Evolutionary conservation across 2,329 filamentous ascomycete species (phyloP), one percentile per base, ranked within the genome.

Genomic region (Seiridium cupressi): DNA sequence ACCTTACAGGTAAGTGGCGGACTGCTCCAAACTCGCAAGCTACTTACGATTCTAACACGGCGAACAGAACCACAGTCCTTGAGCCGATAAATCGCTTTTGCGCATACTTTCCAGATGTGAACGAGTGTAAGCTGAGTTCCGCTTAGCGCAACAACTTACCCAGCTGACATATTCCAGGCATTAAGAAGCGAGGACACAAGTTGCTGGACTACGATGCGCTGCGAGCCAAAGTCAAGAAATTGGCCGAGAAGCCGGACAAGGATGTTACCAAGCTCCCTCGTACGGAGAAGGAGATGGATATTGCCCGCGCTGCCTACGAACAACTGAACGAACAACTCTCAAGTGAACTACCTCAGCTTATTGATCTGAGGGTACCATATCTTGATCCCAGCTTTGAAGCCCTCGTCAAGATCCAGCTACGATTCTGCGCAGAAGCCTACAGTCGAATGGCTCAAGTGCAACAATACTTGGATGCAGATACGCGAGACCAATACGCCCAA

Each of bases 141-240:
- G 1, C 8, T 31, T 38, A 26, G 11, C 42, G 55, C 44, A 31
- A 3, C n/a, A 11, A 5, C 31, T 13, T 32, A 32, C 47, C 4
- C 10, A 36, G n/a, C 3, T 38, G 34, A 32, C 35, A 35, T 10
- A n/a, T 34, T 13, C 3, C 65, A 90, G 87, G 87, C 77, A 97
- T 99, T 78, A 99, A 98, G 81, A 99, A 99, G 81, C 92, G 96
- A 70, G 91, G 96, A 71, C 91, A 99, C 84, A 99, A 99, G 78
- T 89, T 98, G 60, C 91, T 98, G 67, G 96, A 99, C 79, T 99
- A 99, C 81, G 95, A 99, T 75, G 88, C 93, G 18, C 89, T 98
- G 77, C 91, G 95, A 64, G 92, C 93, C 66, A 96, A 95, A 76
- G 95, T 99, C 71, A 97, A 97, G 84, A 94, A 93, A 76, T 87